Evolutionary conservation across 2,329 filamentous ascomycete genomes (phyloP).

Genomic region (Alternaria arbusti): DNA sequence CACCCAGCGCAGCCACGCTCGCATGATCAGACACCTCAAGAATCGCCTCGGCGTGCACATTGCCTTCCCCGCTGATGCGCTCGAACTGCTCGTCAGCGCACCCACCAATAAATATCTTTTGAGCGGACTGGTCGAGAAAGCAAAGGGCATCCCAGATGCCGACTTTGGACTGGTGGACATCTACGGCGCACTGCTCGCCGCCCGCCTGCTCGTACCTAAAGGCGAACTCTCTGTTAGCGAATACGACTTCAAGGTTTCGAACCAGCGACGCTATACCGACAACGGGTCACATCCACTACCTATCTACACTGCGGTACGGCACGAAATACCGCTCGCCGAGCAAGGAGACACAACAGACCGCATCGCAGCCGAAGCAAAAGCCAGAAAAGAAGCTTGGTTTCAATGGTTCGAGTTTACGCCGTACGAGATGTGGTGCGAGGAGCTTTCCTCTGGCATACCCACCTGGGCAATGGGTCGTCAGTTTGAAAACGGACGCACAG

Average conservation of each 20-base stretch:
- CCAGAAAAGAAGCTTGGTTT: conserved; percentile 79
- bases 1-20: conserved; percentile 68
- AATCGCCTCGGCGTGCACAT: conserved; percentile 85
- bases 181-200: conserved; percentile 85
- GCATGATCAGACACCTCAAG: conserved; percentile 84
- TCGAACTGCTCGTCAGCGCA: conserved; percentile 80
- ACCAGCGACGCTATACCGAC: conserved; percentile 77
- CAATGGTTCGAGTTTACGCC: conserved; percentile 95
- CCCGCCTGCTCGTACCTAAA: conserved; percentile 82
- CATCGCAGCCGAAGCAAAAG: conserved; percentile 52
- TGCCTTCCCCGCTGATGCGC: conserved; percentile 85
- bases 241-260: conserved; percentile 87
- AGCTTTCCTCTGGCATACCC: conserved; percentile 88
- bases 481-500: conserved; percentile 74
- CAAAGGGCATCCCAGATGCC: conserved; percentile 79
- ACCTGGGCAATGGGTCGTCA: conserved; percentile 90
- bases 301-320: conserved; percentile 93
- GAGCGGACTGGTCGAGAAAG: conserved; percentile 87
- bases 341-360: conserved; percentile 46
- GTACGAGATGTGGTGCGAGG: conserved; percentile 95
- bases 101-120: conserved; percentile 94
- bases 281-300: conserved; percentile 84
- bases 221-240: conserved; percentile 80
- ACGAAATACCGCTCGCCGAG: conserved; percentile 81
- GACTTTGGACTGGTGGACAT: conserved; percentile 91